These are phyloP conservation scores for Sugiyamaella pinicola DNA, from an alignment of 1,139 yeast species.

Conservation along the genomic window DNA sequence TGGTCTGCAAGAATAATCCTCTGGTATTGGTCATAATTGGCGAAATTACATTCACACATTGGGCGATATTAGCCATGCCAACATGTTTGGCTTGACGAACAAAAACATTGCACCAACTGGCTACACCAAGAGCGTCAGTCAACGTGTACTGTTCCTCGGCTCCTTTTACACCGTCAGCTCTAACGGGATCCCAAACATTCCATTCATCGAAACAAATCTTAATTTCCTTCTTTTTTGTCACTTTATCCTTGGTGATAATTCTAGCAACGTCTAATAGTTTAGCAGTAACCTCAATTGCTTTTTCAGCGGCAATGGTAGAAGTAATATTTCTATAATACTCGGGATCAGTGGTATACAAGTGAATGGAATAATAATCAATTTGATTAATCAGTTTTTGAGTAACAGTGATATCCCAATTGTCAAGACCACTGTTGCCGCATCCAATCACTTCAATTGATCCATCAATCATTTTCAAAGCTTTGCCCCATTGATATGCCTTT, in stretches of 20 bases:
- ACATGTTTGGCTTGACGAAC: constrained; percentile 40
- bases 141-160: constrained; percentile 43
- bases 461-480: constrained; percentile 42
- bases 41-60: constrained; percentile 44
- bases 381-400: constrained; percentile 37
- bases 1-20: constrained; percentile 40
- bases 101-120: constrained; percentile 44
- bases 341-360: constrained; percentile 40
- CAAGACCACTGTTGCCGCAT: constrained; percentile 42
- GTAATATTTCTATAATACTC: constrained; percentile 41
- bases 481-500: constrained; percentile 43
- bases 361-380: constrained; percentile 43
- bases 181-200: constrained; percentile 46
- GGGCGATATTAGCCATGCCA: constrained; percentile 45
- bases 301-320: constrained; percentile 43
- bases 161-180: constrained; percentile 41
- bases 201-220: constrained; percentile 45
- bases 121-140: constrained; percentile 43
- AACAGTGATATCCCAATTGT: constrained; percentile 41
- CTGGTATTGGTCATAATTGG: constrained; percentile 42
- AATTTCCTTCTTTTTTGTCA: constrained; percentile 29
- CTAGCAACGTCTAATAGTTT: constrained; percentile 41
- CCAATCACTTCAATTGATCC: constrained; percentile 38
- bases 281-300: constrained; percentile 40
- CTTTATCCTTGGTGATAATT: constrained; percentile 26